phyloP scores from a whole-genome alignment of 305 asterid genomes.

The Euphrasia arctica region DNA sequence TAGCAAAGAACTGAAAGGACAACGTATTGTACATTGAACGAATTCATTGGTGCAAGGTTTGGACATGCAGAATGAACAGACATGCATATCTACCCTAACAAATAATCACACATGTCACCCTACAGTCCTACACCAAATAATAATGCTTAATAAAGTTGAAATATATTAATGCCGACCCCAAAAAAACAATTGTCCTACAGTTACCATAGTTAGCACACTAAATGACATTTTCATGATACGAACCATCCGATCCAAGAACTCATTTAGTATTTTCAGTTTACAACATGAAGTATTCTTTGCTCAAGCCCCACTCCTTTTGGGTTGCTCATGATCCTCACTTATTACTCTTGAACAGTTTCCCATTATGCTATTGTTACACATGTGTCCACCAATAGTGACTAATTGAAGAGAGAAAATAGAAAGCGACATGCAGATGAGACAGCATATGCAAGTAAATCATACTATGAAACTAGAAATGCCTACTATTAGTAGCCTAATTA shows the following conservation, averaged over 20 bases:
- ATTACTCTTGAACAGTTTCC: background rate
- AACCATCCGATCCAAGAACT: conserved; percentile 10
- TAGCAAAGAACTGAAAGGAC: background rate
- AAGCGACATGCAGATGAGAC: conserved; percentile 3
- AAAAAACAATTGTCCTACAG: background rate
- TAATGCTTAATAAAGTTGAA: background rate
- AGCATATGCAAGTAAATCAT: no score
- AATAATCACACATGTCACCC: background rate
- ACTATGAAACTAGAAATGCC: no score
- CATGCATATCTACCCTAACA: conserved; percentile 6
- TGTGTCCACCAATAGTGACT: background rate
- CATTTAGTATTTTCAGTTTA: background rate
- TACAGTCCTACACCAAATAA: background rate
- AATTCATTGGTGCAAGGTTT: background rate
- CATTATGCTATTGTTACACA: conserved; percentile 14
- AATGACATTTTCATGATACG: background rate
- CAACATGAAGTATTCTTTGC: background rate
- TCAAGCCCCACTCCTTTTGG: background rate
- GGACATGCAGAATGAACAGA: background rate
- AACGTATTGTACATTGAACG: conserved; percentile 10
- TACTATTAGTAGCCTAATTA: no score
- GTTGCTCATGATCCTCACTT: conserved; percentile 4
- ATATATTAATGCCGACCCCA: background rate
- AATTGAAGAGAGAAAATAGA: conserved; percentile 8
- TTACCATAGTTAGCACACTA: conserved; percentile 1